Evolutionary conservation across 257 asterid species (phyloP).

Genomic region (Thymus mandschuricus): DNA sequence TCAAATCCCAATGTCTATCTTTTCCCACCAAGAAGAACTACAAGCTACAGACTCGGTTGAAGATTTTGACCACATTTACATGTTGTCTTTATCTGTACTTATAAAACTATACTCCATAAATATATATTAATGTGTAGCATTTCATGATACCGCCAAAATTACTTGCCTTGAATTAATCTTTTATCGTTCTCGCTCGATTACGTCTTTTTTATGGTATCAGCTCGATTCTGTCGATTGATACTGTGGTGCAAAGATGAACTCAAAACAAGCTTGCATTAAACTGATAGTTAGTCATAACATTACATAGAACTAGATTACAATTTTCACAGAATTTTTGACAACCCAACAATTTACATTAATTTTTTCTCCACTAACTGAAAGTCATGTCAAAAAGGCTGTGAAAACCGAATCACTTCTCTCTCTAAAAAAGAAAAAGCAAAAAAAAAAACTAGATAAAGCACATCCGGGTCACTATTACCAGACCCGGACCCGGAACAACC

Average conservation of each 20-base stretch:
- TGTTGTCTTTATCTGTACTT: slow-evolving; percentile 23
- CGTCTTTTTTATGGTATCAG: too few species aligned
- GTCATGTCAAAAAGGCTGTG: slow-evolving; percentile 63
- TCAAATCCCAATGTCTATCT: slow-evolving; percentile 59
- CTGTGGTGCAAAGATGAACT: too few species aligned
- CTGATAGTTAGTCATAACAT: slow-evolving; percentile 30
- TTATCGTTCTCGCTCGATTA: too few species aligned
- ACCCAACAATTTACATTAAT: slow-evolving; percentile 23
- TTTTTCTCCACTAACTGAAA: too few species aligned
- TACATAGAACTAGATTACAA: slow-evolving; percentile 43
- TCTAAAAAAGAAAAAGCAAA: background rate
- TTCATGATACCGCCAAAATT: background rate
- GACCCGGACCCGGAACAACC: slow-evolving; percentile 12
- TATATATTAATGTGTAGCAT: too few species aligned
- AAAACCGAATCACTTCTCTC: slow-evolving; percentile 52
- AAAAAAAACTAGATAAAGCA: background rate
- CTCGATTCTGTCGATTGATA: too few species aligned
- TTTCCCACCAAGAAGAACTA: slow-evolving; percentile 39
- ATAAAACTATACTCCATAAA: too few species aligned
- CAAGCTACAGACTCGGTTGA: slow-evolving; percentile 19
- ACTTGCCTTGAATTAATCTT: background rate
- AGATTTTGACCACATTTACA: slow-evolving; percentile 37
- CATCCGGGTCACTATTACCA: slow-evolving; percentile 24
- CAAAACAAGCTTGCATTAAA: background rate
- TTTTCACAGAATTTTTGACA: slow-evolving; percentile 80